Conservation (phyloP, 1,284 basidiomycete species). For the Veloboletus limbatus region DNA sequence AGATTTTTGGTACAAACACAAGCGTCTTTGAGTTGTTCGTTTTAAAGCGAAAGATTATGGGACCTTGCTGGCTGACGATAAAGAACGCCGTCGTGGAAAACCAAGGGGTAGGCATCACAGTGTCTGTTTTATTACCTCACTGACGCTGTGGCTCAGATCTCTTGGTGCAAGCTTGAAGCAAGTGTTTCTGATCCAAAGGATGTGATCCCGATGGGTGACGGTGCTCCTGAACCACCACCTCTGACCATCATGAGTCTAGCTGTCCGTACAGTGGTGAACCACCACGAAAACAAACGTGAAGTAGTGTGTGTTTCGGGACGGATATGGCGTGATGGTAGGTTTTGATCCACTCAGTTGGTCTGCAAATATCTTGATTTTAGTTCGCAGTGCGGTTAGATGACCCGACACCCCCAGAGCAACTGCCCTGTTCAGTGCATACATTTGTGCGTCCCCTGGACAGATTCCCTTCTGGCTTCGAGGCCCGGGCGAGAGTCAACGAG, state of each 20-base stretch:
- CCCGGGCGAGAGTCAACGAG: slow-evolving; percentile 56
- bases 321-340: slow-evolving; percentile 86
- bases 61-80: slow-evolving; percentile 95
- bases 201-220: slow-evolving; percentile 79
- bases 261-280: slow-evolving; percentile 91
- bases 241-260: slow-evolving; percentile 90
- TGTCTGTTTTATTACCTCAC: neutral
- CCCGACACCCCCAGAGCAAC: slow-evolving; percentile 81
- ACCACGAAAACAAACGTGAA: slow-evolving; percentile 91
- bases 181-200: slow-evolving; percentile 84
- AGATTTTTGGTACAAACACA: slow-evolving; percentile 91
- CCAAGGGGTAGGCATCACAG: slow-evolving; percentile 62
- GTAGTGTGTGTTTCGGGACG: slow-evolving; percentile 84
- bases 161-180: slow-evolving; percentile 96
- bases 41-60: slow-evolving; percentile 96
- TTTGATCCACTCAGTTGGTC: neutral
- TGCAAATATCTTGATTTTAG: neutral
- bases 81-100: slow-evolving; percentile 70
- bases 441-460: slow-evolving; percentile 91
- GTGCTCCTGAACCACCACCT: slow-evolving; percentile 83
- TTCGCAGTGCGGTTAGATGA: slow-evolving; percentile 81
- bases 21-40: slow-evolving; percentile 95
- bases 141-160: slow-evolving; percentile 52
- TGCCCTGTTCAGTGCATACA: slow-evolving; percentile 82
- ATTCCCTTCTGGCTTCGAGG: slow-evolving; percentile 87